Evolutionary conservation across 1,139 yeast genomes (phyloP).

Genomic region (Geotrichum restrictum): DNA sequence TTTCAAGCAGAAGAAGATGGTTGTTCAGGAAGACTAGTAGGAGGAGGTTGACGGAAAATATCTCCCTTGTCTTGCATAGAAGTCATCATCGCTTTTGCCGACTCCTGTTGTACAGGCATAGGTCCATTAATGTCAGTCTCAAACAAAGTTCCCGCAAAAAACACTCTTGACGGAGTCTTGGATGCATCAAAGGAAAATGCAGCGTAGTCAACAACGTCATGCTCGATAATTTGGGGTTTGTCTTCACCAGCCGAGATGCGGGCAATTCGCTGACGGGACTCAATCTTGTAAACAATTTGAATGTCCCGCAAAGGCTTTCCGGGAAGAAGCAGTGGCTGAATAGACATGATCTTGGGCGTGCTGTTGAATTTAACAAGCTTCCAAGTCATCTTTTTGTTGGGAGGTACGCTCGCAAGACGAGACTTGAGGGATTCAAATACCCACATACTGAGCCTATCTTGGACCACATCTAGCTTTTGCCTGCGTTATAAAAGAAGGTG

Average conservation of each 20-base stretch:
- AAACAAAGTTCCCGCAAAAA: slow-evolving; percentile 75
- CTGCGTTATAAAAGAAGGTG: slow-evolving; percentile 23
- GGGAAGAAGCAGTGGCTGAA: slow-evolving; percentile 65
- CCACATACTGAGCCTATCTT: slow-evolving; percentile 53
- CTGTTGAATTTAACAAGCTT: slow-evolving; percentile 64
- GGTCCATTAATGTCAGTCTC: slow-evolving; percentile 48
- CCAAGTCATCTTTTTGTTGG: slow-evolving; percentile 63
- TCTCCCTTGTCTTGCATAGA: slow-evolving; percentile 43
- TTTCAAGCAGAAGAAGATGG: not conserved
- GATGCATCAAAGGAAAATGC: slow-evolving; percentile 75
- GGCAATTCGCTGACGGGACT: slow-evolving; percentile 66
- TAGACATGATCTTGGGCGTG: slow-evolving; percentile 67
- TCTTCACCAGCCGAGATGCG: slow-evolving; percentile 39
- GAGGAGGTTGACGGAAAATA: slow-evolving; percentile 38
- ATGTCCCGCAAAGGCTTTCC: slow-evolving; percentile 58
- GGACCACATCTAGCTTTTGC: slow-evolving; percentile 44
- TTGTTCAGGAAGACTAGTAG: not conserved
- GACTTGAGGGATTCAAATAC: slow-evolving; percentile 55
- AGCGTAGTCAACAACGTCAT: slow-evolving; percentile 66
- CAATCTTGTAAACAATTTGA: slow-evolving; percentile 72
- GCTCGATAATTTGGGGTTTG: slow-evolving; percentile 48
- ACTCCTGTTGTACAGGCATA: slow-evolving; percentile 35
- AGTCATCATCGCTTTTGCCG: slow-evolving; percentile 33
- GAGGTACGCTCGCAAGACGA: slow-evolving; percentile 56
- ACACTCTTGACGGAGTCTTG: slow-evolving; percentile 52